Evolutionary conservation across 768 basidiomycete genomes (phyloP), one percentile per base, ranked within the genome.

Genomic region (Kwoniella heveanensis): DNA sequence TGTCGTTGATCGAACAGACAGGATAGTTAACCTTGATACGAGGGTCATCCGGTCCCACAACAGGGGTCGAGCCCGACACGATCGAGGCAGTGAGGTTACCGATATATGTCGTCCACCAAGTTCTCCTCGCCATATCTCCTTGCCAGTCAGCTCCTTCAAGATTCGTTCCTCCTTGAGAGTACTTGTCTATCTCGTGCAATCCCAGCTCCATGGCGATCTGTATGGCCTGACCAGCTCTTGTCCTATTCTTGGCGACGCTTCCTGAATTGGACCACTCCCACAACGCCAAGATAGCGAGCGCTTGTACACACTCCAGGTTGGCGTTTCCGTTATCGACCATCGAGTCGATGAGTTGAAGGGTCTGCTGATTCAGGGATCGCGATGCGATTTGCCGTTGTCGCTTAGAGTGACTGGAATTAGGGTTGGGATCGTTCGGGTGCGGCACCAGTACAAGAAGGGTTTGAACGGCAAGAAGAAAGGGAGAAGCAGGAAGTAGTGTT

Each of bases 201-300:
- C 77, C 76, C 36, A 79, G 57, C 25, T 76, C 67, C 75, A 79
- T 78, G 25, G 77, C 75, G 1, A 78, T 37, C 37, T 76, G 65
- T 21, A 74, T 62, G 17, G 74, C 75, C 27, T 70, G 69, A 36
- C 54, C 66, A 1, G 71, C 62, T 21, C 71, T 51, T 30, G 66
- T 66, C 17, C 70, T 56, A 59, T 73, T 76, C 24, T 47, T 66
- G 2, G 54, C 54, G 0, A 73, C 55, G 52, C 70, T 72, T 8
- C 66, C 70, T 4, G 66, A 59, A 49, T 67, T 66, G 0, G 73
- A 72, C 72, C 77, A 79, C 54, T 78, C 76, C 66, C 74, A 79
- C n/a, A 79, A 52, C 9, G 72, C 66, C 22, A 79, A 64, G 60
- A 79, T 69, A 12, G 60, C 29, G 17, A 78, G 61, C 6, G 75